Evolutionary conservation across 768 basidiomycete genomes (phyloP).

Genomic region (Pleurotus tuoliensis): DNA sequence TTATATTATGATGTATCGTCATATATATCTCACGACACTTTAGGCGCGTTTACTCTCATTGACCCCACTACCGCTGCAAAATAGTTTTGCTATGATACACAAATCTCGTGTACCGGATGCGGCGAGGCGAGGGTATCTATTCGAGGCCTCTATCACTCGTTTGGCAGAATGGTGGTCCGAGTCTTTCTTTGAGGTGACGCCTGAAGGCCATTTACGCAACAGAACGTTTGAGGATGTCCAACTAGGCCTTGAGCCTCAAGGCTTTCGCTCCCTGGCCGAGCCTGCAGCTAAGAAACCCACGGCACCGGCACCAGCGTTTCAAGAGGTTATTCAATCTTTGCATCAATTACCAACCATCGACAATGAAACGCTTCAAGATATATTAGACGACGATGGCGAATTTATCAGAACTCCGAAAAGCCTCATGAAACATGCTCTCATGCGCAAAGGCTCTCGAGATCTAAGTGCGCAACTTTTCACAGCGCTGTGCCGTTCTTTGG

Average conservation of each 20-base stretch:
- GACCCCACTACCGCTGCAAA: constrained; percentile 76
- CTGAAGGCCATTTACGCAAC: constrained; percentile 67
- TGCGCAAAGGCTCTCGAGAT: constrained; percentile 78
- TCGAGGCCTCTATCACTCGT: constrained; percentile 73
- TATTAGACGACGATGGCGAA: constrained; percentile 50
- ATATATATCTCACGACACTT: background rate
- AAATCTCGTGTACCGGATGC: constrained; percentile 78
- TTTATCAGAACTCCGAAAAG: constrained; percentile 74
- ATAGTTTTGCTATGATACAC: constrained; percentile 77
- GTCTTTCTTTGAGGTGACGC: constrained; percentile 61
- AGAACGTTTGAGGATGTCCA: constrained; percentile 77
- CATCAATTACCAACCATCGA: constrained; percentile 30
- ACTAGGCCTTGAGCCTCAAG: constrained; percentile 30
- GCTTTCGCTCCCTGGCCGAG: constrained; percentile 17
- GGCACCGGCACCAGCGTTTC: constrained; percentile 20
- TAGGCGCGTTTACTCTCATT: constrained; percentile 89
- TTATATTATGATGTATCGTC: background rate
- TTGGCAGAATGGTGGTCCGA: constrained; percentile 85
- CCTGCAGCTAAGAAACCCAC: constrained; percentile 20
- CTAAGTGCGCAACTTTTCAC: constrained; percentile 90
- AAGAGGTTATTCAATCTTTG: constrained; percentile 36
- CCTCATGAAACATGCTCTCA: constrained; percentile 89
- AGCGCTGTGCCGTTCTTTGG: constrained; percentile 79
- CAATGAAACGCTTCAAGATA: background rate
- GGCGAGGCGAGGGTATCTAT: constrained; percentile 79